A percentile compares a stretch with the other conserved stretches of the same genome.
These are phyloP conservation scores for Solanum hybrid DNA, from an alignment of 305 asterid genomes.

Conservation along the genomic window DNA sequence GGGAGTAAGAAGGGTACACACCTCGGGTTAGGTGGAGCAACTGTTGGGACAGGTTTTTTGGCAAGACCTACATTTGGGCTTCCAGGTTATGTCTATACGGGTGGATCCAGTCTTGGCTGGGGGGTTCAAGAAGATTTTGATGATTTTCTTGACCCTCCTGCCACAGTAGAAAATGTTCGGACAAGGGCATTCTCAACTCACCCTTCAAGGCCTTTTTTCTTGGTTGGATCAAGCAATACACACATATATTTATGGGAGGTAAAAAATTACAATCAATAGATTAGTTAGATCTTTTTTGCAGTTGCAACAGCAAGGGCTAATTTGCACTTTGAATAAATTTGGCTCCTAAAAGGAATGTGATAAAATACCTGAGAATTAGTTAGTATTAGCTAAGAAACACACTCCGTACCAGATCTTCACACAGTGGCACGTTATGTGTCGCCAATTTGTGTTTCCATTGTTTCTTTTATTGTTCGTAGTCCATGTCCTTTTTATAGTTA, in stretches of 20 bases:
- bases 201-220: conserved; percentile 90
- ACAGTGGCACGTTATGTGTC: neutral
- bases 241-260: conserved; percentile 98
- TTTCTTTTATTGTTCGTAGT: neutral
- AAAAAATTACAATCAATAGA: neutral
- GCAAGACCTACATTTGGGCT: conserved; percentile 52
- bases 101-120: conserved; percentile 77
- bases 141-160: conserved; percentile 81
- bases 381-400: neutral
- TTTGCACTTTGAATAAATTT: neutral
- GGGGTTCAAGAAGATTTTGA: conserved; percentile 82
- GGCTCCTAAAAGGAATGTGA: neutral
- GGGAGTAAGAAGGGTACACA: conserved; percentile 62
- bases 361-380: neutral
- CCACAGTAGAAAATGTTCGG: conserved; percentile 68
- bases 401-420: neutral
- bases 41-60: conserved; percentile 49
- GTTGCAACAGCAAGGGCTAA: neutral
- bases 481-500: neutral
- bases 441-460: neutral
- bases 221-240: conserved; percentile 95
- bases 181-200: conserved; percentile 76
- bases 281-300: neutral
- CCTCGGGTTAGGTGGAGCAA: conserved; percentile 85
- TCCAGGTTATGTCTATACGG: conserved; percentile 56